Evolutionary conservation across 148 eudicot genomes (phyloP), one percentile per base, ranked within the genome.

Genomic region (Euryodendron excelsum): DNA sequence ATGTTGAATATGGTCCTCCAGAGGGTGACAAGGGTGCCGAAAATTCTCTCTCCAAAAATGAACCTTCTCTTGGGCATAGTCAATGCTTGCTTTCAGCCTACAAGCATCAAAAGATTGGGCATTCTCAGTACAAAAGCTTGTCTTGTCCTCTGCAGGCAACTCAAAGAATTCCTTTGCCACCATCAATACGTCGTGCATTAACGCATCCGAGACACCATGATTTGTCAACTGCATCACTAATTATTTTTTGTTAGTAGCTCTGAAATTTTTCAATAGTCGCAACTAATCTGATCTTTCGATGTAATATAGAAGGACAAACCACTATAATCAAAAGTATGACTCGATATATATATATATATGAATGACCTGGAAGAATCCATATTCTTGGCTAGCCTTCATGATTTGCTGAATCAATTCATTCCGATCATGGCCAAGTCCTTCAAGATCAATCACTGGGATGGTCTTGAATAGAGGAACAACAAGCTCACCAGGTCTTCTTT

Each of bases 281-380:
- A n/a, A n/a, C n/a, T n/a, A n/a, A n/a, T n/a, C n/a, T n/a, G n/a
- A n/a, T n/a, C n/a, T n/a, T n/a, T n/a, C n/a, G n/a, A n/a, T n/a
- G n/a, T n/a, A n/a, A n/a, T n/a, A n/a, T n/a, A n/a, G n/a, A n/a
- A n/a, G n/a, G 0, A 2, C 6, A 28, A 48, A n/a, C n/a, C n/a
- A 53, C 1, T 21, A 23, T 17, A 5, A 0, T 3, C 0, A n/a
- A n/a, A n/a, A n/a, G n/a, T 3, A 7, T n/a, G n/a, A n/a, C n/a
- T 21, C n/a, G 30, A 5, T 0, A 10, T 0, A n/a, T n/a, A n/a
- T n/a, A n/a, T n/a, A n/a, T n/a, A n/a, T n/a, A 23, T 1, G 5
- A n/a, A n/a, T n/a, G n/a, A 74, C 77, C 77, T 75, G 78, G 30
- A 75, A 75, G 78, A 75, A 75, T 27, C 81, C 81, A 30, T 59